A percentile compares a stretch with the other conserved stretches of the same genome.
These are phyloP conservation scores for Hibiscus mutabilis DNA, from an alignment of 345 rosid genomes.

Conservation along the genomic window DNA sequence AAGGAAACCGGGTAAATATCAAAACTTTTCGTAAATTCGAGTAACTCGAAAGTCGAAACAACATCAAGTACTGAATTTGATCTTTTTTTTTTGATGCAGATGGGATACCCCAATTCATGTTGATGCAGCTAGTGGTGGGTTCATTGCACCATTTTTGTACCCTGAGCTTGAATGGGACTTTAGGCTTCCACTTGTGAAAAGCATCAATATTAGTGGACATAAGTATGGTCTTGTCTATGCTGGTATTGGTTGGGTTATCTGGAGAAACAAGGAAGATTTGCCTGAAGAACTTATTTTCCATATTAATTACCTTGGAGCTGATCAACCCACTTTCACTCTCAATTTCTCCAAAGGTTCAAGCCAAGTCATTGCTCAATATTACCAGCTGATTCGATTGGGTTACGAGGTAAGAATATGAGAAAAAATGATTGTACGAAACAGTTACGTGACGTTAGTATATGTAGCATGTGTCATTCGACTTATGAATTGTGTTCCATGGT, in stretches of 20 bases:
- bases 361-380: slow-evolving; percentile 82
- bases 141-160: slow-evolving; percentile 85
- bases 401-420: slow-evolving; percentile 40
- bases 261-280: slow-evolving; percentile 78
- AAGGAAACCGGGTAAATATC: too few relatives aligned
- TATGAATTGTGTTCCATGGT: background rate
- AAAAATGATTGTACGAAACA: too few relatives aligned
- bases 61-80: too few relatives aligned
- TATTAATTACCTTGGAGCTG: slow-evolving; percentile 86
- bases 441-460: too few relatives aligned
- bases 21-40: too few relatives aligned
- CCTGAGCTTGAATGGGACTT: slow-evolving; percentile 97
- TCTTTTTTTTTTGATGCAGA: slow-evolving; percentile 21
- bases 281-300: slow-evolving; percentile 96
- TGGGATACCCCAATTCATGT: slow-evolving; percentile 97
- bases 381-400: slow-evolving; percentile 84
- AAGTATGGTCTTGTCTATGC: slow-evolving; percentile 91
- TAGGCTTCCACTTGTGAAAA: slow-evolving; percentile 79
- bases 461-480: background rate
- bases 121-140: slow-evolving; percentile 95
- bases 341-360: slow-evolving; percentile 91
- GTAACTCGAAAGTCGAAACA: too few relatives aligned
- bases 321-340: slow-evolving; percentile 95
- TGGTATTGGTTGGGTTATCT: slow-evolving; percentile 90
- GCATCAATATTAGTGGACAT: slow-evolving; percentile 88